phyloP scores from a whole-genome alignment of 495 filamentous ascomycete genomes.

The Aspergillus coremiiformis region DNA sequence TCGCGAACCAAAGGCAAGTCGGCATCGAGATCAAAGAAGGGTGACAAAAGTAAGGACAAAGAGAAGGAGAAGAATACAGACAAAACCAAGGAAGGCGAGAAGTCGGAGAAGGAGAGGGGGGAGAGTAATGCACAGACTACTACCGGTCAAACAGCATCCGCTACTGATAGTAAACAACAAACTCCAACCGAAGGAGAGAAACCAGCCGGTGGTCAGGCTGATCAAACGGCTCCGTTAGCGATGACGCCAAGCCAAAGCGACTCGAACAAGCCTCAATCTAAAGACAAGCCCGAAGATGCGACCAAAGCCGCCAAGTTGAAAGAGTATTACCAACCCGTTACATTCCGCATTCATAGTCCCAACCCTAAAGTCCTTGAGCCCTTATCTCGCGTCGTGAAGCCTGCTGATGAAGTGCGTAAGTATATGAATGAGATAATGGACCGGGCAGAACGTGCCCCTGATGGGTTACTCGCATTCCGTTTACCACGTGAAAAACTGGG shows the following conservation, averaged over 20 bases:
- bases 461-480: conserved; percentile 58
- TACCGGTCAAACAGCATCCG: background rate
- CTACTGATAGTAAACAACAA: conserved; percentile 14
- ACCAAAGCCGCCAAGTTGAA: conserved; percentile 28
- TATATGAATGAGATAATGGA: conserved; percentile 85
- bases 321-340: conserved; percentile 89
- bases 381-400: conserved; percentile 71
- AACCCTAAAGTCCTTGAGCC: conserved; percentile 60
- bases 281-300: conserved; percentile 11
- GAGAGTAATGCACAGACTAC: background rate
- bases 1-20: conserved; percentile 28
- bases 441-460: conserved; percentile 60
- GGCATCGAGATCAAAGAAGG: conserved; percentile 33
- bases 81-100: conserved; percentile 6
- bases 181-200: conserved; percentile 6
- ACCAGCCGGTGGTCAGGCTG: background rate
- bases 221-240: background rate
- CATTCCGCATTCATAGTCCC: conserved; percentile 62
- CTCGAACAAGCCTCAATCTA: background rate
- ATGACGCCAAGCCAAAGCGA: background rate
- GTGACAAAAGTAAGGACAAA: background rate
- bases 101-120: conserved; percentile 14
- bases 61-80: background rate
- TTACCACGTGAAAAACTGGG: conserved; percentile 44
- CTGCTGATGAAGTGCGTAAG: conserved; percentile 65